Percentiles rank a stretch among this genome's conserved stretches.
These are phyloP conservation scores for Parathielavia appendiculata DNA, from an alignment of 495 filamentous ascomycete species.

Conservation along the genomic window DNA sequence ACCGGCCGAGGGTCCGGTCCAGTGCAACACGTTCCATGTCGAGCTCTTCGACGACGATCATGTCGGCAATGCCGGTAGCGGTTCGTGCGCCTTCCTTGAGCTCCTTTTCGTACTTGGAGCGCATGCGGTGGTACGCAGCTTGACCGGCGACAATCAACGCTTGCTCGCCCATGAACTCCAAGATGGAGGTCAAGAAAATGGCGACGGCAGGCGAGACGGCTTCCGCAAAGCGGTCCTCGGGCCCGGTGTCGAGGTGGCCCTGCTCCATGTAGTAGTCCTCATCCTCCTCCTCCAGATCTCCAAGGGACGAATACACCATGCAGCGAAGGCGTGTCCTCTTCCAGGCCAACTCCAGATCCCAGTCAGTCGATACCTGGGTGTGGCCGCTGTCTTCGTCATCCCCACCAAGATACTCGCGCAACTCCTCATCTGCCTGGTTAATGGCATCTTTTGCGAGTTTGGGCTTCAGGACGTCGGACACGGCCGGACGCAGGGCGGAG, in stretches of 20 bases:
- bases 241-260: slow-evolving; percentile 57
- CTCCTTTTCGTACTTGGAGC: slow-evolving; percentile 47
- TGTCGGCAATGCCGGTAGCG: slow-evolving; percentile 47
- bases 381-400: slow-evolving; percentile 64
- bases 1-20: slow-evolving; percentile 74
- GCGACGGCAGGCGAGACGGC: slow-evolving; percentile 87
- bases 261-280: slow-evolving; percentile 78
- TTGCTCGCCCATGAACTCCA: slow-evolving; percentile 93
- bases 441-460: slow-evolving; percentile 85
- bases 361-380: slow-evolving; percentile 55
- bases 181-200: slow-evolving; percentile 89
- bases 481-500: slow-evolving; percentile 69
- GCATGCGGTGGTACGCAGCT: slow-evolving; percentile 70
- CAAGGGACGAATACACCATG: slow-evolving; percentile 96
- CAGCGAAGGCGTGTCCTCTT: slow-evolving; percentile 85
- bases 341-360: slow-evolving; percentile 86
- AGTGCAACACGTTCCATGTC: slow-evolving; percentile 93
- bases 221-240: slow-evolving; percentile 51
- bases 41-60: slow-evolving; percentile 75
- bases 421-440: slow-evolving; percentile 80
- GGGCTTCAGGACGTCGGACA: slow-evolving; percentile 81
- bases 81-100: slow-evolving; percentile 42
- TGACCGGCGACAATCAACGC: slow-evolving; percentile 82
- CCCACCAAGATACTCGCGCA: slow-evolving; percentile 77
- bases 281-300: slow-evolving; percentile 96